Base-by-base conservation (phyloP, 192 early-diverging fungal genomes). In the Backusella morwellensis region DNA sequence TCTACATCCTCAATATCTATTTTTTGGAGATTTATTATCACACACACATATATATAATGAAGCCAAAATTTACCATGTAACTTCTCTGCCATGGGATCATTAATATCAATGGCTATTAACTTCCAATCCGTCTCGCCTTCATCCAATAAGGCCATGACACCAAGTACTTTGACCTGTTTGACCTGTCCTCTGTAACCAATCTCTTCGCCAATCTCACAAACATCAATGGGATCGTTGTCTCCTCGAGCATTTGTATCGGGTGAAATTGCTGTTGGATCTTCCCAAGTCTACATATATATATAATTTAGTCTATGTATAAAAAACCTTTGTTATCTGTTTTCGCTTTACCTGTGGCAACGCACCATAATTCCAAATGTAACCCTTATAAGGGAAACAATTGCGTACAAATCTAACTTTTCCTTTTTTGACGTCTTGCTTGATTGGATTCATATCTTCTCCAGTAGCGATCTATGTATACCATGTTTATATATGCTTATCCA, bases 51-150 rank as follows among this genome's bases (percentile, higher is more conserved):
- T 41, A 70, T 44, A 26, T 63, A 12, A 35, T 38, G 36, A 50
- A 38, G 8, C 5, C 56, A 6, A 52, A 2, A 32, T 32, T 32
- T 75, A 90, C 89, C 93, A 86, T 97, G 97, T 78, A 99, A 88
- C 88, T 98, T 98, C 84, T 87, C 78, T 34, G 98, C 98, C 77
- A 98, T 86, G 8, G 97, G 97, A 87, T 99, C 98, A 84, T 94
- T 97, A 75, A 97, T 85, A 81, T 99, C 98, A 78, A 99, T 98
- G 75, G 90, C 95, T 81, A 99, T 95, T 80, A 99, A 87, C 88
- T 99, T 99, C 98, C 98, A 99, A 91, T 99, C 98, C 42, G 98
- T 99, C 85, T 99, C 98, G 86, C 96, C 98, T 85, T 98, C 95
- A 80, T 99, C 98, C 38, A 99, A 87, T 72, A 99, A 90, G 70